Conservation (phyloP, 2,329 filamentous ascomycete species). For the Neofusicoccum umdonicola region DNA sequence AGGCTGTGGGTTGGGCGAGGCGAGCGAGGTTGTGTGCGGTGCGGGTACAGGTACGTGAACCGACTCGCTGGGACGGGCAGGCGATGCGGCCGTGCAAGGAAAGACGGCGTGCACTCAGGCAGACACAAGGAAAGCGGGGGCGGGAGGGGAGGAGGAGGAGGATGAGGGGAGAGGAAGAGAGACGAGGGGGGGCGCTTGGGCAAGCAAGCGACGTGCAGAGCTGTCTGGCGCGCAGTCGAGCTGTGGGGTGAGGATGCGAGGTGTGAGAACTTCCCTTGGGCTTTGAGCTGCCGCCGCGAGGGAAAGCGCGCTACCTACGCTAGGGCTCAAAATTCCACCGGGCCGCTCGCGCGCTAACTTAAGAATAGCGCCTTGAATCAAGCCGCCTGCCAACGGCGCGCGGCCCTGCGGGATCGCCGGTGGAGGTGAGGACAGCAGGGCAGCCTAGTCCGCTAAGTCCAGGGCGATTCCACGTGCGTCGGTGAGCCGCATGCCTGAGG, state of each 20-base stretch:
- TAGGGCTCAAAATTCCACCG: constrained; percentile 13
- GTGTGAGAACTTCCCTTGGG: constrained; percentile 13
- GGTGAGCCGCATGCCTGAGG: constrained; percentile 13
- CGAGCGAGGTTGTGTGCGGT: constrained; percentile 13
- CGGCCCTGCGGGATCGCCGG: constrained; percentile 11
- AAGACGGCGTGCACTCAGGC: neutral
- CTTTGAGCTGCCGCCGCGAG: constrained; percentile 8
- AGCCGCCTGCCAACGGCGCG: constrained; percentile 11
- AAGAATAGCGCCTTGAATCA: constrained; percentile 1
- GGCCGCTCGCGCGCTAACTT: constrained; percentile 7
- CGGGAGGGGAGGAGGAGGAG: constrained; percentile 30
- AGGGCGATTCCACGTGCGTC: constrained; percentile 3
- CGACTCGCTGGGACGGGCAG: constrained; percentile 16
- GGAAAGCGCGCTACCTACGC: constrained; percentile 8
- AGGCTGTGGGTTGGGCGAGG: constrained; percentile 7
- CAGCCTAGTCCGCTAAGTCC: constrained; percentile 3
- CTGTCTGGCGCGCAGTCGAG: constrained; percentile 17
- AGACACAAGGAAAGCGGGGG: constrained; percentile 27
- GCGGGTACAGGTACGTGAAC: constrained; percentile 3
- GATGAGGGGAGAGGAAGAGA: constrained; percentile 24
- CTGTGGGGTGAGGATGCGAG: constrained; percentile 17
- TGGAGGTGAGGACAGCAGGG: constrained; percentile 6
- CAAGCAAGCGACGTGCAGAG: constrained; percentile 16
- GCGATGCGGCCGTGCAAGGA: constrained; percentile 16
- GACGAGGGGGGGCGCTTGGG: constrained; percentile 12